Base-by-base conservation (phyloP, 176 grass and related monocot genomes). In the Triticum aestivum region DNA sequence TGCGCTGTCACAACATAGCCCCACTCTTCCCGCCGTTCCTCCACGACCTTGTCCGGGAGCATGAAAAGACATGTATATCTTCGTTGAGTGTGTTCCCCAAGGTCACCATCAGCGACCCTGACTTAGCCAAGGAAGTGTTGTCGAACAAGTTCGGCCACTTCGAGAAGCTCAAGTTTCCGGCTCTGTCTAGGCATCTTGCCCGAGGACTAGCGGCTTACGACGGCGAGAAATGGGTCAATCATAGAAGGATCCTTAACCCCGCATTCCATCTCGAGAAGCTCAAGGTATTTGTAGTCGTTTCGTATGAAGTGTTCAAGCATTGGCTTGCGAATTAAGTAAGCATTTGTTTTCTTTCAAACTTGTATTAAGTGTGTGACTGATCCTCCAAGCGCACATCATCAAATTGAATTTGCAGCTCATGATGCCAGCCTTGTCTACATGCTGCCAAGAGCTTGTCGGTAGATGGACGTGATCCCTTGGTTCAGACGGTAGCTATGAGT, bases 111-210 rank as follows among this genome's bases (percentile, higher is more conserved):
- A 21, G 8, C 21, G 35, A 42, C 37, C 69, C 69, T 23, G 5
- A 42, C 37, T 23, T 72, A 9, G 12, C 37, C 11, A 88, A 65
- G 35, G 88, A 90, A 20, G 82, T 90, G 20, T 30, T 94, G 26
- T 81, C 90, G 23, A 92, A 87, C 62, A 90, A 90, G 4, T 90
- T 87, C 23, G 84, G 87, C 0, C 88, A 84, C 49, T 92, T 90
- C 51, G 79, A 89, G 69, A 92, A 77, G 68, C n/a, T 71, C 11
- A 9, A 23, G 69, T 41, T 5, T 8, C 68, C 51, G 34, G 33
- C 77, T 26, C 2, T 86, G 0, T 5, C 62, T 3, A 89, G 76
- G 83, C 78, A 86, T 11, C 44, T 89, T n/a, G 51, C 51, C 11
- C 21, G 37, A 0, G 37, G 69, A 20, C 1, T 42, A 0, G 37